Base-by-base conservation (phyloP, 495 filamentous ascomycete genomes). In the Physcia stellaris region DNA sequence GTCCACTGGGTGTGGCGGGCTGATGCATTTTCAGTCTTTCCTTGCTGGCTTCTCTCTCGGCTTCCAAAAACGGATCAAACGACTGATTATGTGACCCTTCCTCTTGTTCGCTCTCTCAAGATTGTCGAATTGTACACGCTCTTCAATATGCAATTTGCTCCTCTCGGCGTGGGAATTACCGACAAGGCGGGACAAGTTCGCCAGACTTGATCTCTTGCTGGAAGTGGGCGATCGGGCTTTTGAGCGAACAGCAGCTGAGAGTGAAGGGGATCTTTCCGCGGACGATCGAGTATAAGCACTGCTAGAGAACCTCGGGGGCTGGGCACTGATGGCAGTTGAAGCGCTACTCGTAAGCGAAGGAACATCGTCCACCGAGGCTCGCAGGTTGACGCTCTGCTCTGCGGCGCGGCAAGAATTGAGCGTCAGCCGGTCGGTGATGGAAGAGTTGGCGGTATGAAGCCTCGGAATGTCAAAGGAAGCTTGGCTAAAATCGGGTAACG, bases 31-130 rank as follows among this genome's bases (percentile, higher is more conserved):
- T n/a, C n/a, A n/a, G n/a, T n/a, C n/a, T n/a, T n/a, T n/a, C n/a
- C n/a, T n/a, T n/a, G n/a, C 23, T 11, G 20, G n/a, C 41, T 67
- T 70, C 32, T 70, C 68, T 44, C 63, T 71, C 12, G 68, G 57
- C 54, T 79, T 84, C 80, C 81, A 90, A 51, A 90, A 92, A 40
- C 82, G 77, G 73, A 90, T 77, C 51, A 90, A 62, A 24, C 80
- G 75, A 53, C 82, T 85, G 26, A 93, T 61, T 24, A 83, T 71
- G 47, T 75, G 83, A 17, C 75, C 68, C 57, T 80, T 88, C 48
- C 69, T 71, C 55, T 78, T 86, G 12, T 63, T 48, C 38, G 67
- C 67, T 57, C 72, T 78, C 37, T 81, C 75, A 11, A 61, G 57
- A 31, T 69, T 62, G 22, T 67, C 64, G 18, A 71, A 68, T 7